Base-by-base conservation (phyloP, 2,329 filamentous ascomycete genomes). In the Colletotrichum aenigma region DNA sequence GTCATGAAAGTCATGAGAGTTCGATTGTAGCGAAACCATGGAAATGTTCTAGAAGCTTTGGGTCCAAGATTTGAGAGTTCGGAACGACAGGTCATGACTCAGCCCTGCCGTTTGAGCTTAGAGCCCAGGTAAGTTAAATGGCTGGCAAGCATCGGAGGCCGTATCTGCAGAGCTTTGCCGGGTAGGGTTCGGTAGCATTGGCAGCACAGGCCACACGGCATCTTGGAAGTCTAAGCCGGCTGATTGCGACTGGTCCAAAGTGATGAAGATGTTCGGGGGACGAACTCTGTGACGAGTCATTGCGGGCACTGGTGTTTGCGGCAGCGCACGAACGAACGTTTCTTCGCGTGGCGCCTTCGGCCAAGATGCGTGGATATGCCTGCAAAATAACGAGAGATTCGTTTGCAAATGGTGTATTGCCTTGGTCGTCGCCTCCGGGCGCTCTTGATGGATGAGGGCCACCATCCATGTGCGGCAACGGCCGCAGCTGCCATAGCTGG, bases 21-120 rank as follows among this genome's bases (percentile, higher is more conserved):
- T 38, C 24, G 13, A 36, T 38, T 38, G 21, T 28, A 55, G 30
- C 38, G 69, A 75, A 21, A 38, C 26, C 56, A 30, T 52, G 21
- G 58, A 74, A 76, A 55, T 26, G 61, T 76, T 75, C 74, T 71
- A 76, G 74, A 75, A 76, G 60, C 71, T 62, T 34, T 68, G 15
- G 43, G 15, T 58, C 55, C n/a, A n/a, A 24, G 26, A 66, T 55
- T 34, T 61, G 67, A 61, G 52, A 55, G 52, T 62, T 76, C 30
- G 52, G 34, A 75, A 62, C 56, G 71, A 75, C 52, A 71, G 58
- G 26, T 66, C 74, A 75, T 75, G 74, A 76, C 66, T 75, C 74
- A 75, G 56, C 74, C 71, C 60, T 76, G 70, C 36, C 28, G 69
- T 68, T 73, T 74, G 56, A 76, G 64, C 56, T 64, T 26, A 55